These are phyloP conservation scores for Fusarium napiforme DNA, from an alignment of 2,329 filamentous ascomycete genomes.

Conservation along the genomic window DNA sequence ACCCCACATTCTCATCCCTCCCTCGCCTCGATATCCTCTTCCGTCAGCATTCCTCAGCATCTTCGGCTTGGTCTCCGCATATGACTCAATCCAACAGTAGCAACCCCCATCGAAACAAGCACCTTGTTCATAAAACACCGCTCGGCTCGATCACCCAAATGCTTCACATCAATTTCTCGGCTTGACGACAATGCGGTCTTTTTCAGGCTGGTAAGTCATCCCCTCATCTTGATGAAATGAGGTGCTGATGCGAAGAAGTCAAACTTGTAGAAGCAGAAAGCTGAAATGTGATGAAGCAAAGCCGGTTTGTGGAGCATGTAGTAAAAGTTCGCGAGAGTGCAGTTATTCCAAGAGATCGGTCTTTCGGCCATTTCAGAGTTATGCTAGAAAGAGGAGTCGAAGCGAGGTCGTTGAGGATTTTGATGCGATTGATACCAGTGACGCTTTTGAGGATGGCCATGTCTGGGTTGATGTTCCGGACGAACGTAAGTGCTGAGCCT, in stretches of 20 bases:
- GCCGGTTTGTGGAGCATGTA: constrained; percentile 36
- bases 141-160: background rate
- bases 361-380: constrained; percentile 30
- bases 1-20: constrained; percentile 24
- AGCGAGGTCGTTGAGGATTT: background rate
- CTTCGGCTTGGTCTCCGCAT: background rate
- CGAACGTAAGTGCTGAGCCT: constrained; percentile 6
- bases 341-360: constrained; percentile 29
- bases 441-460: constrained; percentile 18
- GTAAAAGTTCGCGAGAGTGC: constrained; percentile 27
- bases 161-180: fast-evolving
- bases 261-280: constrained; percentile 41
- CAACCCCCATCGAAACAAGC: background rate
- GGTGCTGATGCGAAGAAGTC: constrained; percentile 11
- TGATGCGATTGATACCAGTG: background rate
- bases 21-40: constrained; percentile 32
- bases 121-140: background rate
- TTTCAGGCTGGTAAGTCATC: constrained; percentile 34
- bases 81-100: background rate
- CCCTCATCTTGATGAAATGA: fast-evolving
- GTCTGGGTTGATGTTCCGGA: constrained; percentile 34
- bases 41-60: background rate
- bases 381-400: background rate
- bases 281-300: constrained; percentile 44
- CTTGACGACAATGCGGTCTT: constrained; percentile 32